phyloP scores from a whole-genome alignment of 495 filamentous ascomycete genomes.

The Parathielavia hyrcaniae region DNA sequence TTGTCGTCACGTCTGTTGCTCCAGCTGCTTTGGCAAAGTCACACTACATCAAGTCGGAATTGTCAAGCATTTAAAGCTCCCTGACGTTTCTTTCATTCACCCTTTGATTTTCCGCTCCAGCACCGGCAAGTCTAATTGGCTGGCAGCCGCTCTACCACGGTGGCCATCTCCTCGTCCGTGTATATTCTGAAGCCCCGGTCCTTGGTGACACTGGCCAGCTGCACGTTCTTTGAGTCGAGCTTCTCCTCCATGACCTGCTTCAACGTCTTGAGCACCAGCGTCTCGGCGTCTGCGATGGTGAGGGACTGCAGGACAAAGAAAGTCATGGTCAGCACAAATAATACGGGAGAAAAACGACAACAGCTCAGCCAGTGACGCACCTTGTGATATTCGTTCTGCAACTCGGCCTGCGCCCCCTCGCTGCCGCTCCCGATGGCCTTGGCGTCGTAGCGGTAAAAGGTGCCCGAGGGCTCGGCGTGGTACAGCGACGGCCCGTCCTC shows the following conservation, averaged over 20 bases:
- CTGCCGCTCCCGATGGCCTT: conserved; percentile 96
- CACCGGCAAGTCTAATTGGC: conserved; percentile 38
- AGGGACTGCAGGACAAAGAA: conserved; percentile 53
- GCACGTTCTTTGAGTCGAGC: conserved; percentile 95
- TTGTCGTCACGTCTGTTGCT: neutral
- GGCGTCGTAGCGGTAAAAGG: conserved; percentile 98
- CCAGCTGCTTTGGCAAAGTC: too few species aligned
- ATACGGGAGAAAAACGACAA: too few species aligned
- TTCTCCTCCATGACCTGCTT: conserved; percentile 99
- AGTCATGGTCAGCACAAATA: conserved; percentile 15
- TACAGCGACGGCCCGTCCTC: conserved; percentile 97
- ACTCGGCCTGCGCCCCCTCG: conserved; percentile 93
- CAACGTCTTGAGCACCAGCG: conserved; percentile 90
- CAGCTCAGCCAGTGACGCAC: conserved; percentile 26
- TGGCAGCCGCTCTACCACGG: conserved; percentile 69
- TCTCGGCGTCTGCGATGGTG: conserved; percentile 87
- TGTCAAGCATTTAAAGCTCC: neutral
- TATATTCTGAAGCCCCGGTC: conserved; percentile 98
- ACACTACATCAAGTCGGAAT: too few species aligned
- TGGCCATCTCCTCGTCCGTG: conserved; percentile 90
- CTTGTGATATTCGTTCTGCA: conserved; percentile 98
- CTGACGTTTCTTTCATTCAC: neutral
- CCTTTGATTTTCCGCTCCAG: neutral
- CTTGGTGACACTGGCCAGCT: conserved; percentile 95
- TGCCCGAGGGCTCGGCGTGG: conserved; percentile 94